Conservation (phyloP, 495 filamentous ascomycete species). For the Articulospora tetracladia region DNA sequence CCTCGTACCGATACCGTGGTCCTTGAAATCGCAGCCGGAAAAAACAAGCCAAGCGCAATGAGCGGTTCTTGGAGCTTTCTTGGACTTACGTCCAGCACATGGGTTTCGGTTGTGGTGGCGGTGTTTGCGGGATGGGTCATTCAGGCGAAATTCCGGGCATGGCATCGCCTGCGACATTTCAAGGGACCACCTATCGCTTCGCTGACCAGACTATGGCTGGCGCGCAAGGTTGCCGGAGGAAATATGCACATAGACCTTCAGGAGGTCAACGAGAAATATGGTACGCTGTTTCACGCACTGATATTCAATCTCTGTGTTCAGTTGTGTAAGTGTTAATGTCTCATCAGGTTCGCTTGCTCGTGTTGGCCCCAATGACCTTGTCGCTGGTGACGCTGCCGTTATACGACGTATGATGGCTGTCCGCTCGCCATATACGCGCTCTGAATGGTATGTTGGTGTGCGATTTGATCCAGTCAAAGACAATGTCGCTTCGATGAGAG, state of each 20-base stretch:
- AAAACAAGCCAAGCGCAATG: neutral
- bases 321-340: neutral
- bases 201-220: slow-evolving; percentile 15
- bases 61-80: neutral
- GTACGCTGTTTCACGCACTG: slow-evolving; percentile 4
- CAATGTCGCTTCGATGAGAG: slow-evolving; percentile 32
- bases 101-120: neutral
- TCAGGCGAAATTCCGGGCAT: slow-evolving; percentile 6
- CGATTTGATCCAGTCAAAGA: slow-evolving; percentile 28
- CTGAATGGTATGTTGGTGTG: slow-evolving; percentile 28
- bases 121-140: neutral
- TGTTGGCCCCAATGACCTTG: slow-evolving; percentile 38
- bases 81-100: neutral
- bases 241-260: slow-evolving; percentile 2
- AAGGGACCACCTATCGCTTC: slow-evolving; percentile 5
- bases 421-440: slow-evolving; percentile 30
- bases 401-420: slow-evolving; percentile 29
- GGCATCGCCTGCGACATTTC: slow-evolving; percentile 19
- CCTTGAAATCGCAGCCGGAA: neutral
- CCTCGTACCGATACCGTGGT: neutral
- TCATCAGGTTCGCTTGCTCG: slow-evolving; percentile 35
- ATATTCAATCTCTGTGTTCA: neutral
- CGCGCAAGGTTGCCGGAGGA: slow-evolving; percentile 1
- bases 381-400: slow-evolving; percentile 35
- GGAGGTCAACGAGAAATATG: slow-evolving; percentile 17